phyloP scores from a whole-genome alignment of 1,284 basidiomycete species.

The Anthracocystis walkeri region DNA sequence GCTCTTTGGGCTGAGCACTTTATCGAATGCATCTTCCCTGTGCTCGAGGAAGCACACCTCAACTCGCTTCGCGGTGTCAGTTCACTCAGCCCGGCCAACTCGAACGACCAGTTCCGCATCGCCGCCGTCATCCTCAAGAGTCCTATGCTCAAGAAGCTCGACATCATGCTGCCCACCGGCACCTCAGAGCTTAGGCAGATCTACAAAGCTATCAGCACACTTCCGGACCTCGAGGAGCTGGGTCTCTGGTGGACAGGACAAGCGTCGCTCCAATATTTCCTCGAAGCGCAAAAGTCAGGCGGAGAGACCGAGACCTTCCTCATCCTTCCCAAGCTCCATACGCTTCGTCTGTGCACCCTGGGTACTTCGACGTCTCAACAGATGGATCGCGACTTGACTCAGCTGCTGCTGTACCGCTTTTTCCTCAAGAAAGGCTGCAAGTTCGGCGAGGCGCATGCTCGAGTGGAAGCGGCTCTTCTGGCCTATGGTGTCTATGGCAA shows the following conservation, averaged over 20 bases:
- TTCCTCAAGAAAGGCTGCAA: conserved; percentile 11
- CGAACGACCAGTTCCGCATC: conserved; percentile 1
- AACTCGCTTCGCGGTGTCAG: conserved; percentile 9
- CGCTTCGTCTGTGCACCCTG: conserved; percentile 8
- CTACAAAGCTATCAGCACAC: conserved; percentile 12
- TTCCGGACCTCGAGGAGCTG: conserved; percentile 17
- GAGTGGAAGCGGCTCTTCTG: conserved; percentile 7
- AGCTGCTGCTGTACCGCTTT: conserved; percentile 16
- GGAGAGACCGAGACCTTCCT: background rate
- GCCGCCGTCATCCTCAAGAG: conserved; percentile 17
- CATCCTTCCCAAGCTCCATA: conserved; percentile 5
- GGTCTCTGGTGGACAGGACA: conserved; percentile 1
- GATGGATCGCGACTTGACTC: conserved; percentile 13
- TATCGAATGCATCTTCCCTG: conserved; percentile 17
- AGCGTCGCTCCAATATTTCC: conserved; percentile 1
- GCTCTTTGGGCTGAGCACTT: conserved; percentile 20
- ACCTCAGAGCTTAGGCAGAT: conserved; percentile 7
- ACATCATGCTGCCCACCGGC: conserved; percentile 13
- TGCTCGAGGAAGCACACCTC: conserved; percentile 9
- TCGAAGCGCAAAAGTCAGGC: background rate
- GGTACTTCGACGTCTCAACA: background rate
- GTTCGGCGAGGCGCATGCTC: conserved; percentile 5
- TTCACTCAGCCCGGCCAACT: background rate
- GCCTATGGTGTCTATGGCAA: background rate
- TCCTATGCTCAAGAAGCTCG: conserved; percentile 24